phyloP scores from a whole-genome alignment of 2,329 filamentous ascomycete genomes.

The Aspergillus sp. region DNA sequence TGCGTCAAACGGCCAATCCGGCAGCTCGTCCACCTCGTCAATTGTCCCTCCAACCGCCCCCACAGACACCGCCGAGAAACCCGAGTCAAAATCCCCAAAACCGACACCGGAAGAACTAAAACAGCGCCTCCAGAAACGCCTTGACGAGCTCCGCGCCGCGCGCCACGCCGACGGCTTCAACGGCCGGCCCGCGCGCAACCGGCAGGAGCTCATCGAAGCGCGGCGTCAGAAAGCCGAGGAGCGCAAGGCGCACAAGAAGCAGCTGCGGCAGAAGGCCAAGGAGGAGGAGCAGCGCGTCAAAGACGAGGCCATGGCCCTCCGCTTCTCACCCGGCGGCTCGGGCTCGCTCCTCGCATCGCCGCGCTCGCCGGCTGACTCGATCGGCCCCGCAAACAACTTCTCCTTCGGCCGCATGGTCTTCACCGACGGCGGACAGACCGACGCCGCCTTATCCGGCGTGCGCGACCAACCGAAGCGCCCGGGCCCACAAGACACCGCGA shows the following conservation, averaged over 20 bases:
- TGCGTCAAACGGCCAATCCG: conserved; percentile 40
- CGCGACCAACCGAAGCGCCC: conserved; percentile 64
- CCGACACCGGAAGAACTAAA: conserved; percentile 66
- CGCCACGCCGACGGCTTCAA: conserved; percentile 80
- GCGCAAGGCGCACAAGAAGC: conserved; percentile 81
- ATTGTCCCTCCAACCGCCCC: conserved; percentile 40
- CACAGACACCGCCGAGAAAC: conserved; percentile 16
- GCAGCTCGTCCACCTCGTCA: conserved; percentile 61
- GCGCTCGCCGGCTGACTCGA: conserved; percentile 39
- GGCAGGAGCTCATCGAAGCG: conserved; percentile 85
- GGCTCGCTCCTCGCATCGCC: conserved; percentile 49
- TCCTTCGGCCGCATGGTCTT: conserved; percentile 90
- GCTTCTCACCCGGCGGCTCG: conserved; percentile 48
- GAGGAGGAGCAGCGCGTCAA: conserved; percentile 62
- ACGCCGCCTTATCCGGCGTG: conserved; percentile 55
- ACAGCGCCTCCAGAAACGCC: conserved; percentile 68
- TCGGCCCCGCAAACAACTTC: conserved; percentile 54
- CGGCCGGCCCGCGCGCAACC: conserved; percentile 70
- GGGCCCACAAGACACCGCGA: conserved; percentile 74
- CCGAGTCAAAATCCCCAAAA: conserved; percentile 52
- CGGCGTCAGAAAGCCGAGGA: conserved; percentile 79
- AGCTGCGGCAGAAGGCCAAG: conserved; percentile 65
- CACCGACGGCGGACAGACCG: conserved; percentile 70
- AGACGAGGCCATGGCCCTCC: conserved; percentile 48
- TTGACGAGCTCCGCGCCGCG: conserved; percentile 73